phyloP scores from a whole-genome alignment of 2,329 filamentous ascomycete species.

The Sclerotinia glacialis region DNA sequence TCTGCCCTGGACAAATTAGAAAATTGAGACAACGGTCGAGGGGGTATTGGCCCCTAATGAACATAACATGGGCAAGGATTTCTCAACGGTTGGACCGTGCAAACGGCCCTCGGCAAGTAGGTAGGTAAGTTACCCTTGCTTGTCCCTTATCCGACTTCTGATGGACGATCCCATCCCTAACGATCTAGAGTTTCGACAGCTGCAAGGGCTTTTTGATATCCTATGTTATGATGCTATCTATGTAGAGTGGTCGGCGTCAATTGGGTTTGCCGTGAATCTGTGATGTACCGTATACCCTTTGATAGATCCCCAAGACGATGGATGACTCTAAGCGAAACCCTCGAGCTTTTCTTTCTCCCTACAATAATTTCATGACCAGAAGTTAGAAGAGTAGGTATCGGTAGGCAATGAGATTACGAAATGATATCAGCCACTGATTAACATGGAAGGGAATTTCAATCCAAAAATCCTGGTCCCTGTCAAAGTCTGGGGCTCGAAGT shows the following conservation, averaged over 20 bases:
- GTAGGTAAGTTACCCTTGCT: too few relatives aligned
- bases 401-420: slow-evolving; percentile 14
- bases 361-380: background rate
- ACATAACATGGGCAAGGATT: slow-evolving; percentile 19
- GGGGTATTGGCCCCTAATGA: background rate
- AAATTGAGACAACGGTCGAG: slow-evolving; percentile 8
- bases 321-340: background rate
- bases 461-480: slow-evolving; percentile 14
- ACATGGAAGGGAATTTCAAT: slow-evolving; percentile 8
- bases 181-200: slow-evolving; percentile 16
- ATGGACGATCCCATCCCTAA: slow-evolving; percentile 19
- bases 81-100: slow-evolving; percentile 20
- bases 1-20: background rate
- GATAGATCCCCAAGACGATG: background rate
- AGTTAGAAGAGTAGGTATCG: too few relatives aligned
- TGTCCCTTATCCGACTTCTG: slow-evolving; percentile 17
- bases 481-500: background rate
- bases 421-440: slow-evolving; percentile 2
- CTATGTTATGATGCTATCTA: too few relatives aligned
- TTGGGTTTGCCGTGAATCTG: background rate
- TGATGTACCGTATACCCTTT: background rate
- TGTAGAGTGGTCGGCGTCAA: background rate
- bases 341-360: background rate
- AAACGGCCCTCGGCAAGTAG: slow-evolving; percentile 17
- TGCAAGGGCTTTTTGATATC: slow-evolving; percentile 2